Conservation (phyloP, 495 filamentous ascomycete species). For the Hypoxylon lienhwacheense region DNA sequence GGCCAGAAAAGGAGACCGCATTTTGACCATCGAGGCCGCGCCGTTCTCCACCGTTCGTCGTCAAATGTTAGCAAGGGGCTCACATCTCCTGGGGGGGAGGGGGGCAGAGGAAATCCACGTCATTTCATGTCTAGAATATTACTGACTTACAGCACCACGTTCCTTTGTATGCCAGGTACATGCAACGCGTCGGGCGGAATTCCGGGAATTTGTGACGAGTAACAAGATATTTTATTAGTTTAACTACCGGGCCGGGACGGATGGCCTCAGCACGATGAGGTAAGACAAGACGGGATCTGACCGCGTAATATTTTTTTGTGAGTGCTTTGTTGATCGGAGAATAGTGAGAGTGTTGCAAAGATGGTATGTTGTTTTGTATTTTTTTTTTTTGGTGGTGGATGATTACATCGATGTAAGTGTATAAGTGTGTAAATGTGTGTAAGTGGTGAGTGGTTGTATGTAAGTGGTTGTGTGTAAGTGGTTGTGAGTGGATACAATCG, state of each 20-base stretch:
- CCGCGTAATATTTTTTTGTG: background rate
- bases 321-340: too few relatives aligned
- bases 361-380: too few relatives aligned
- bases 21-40: conserved; percentile 33
- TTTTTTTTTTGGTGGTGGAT: background rate
- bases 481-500: too few relatives aligned
- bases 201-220: conserved; percentile 31
- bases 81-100: conserved; percentile 2
- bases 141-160: conserved; percentile 37
- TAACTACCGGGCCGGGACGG: conserved; percentile 10
- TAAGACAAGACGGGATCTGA: background rate
- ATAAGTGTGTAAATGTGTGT: background rate
- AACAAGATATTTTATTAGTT: conserved; percentile 11
- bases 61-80: conserved; percentile 15
- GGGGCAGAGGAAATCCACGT: conserved; percentile 32
- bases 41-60: conserved; percentile 34
- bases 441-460: background rate
- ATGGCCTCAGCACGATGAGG: conserved; percentile 1
- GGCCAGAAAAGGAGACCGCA: conserved; percentile 34
- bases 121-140: conserved; percentile 20
- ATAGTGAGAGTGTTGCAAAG: too few relatives aligned
- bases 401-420: background rate
- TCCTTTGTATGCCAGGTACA: conserved; percentile 35
- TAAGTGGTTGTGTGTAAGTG: too few relatives aligned
- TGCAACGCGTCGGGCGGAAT: conserved; percentile 28